Evolutionary conservation across 345 rosid species (phyloP).

Genomic region (Euclidium syriacum): DNA sequence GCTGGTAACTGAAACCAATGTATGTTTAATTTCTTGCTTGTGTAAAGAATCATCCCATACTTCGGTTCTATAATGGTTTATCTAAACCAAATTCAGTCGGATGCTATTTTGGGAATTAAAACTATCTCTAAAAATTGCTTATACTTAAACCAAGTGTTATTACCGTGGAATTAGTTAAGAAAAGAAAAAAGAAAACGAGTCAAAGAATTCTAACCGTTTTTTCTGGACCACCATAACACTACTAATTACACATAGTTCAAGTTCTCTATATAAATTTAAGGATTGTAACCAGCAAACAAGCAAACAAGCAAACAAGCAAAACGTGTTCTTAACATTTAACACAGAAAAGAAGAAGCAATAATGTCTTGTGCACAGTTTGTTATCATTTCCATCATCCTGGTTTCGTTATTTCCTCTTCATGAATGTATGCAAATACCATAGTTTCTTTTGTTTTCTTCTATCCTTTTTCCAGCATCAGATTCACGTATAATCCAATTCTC

Average conservation of each 20-base stretch:
- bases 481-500: too few species aligned
- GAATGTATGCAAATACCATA: background rate
- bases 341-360: background rate
- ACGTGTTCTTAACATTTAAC: too few species aligned
- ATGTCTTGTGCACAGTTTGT: background rate
- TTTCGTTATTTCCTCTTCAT: background rate
- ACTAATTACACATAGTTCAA: too few species aligned
- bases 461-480: too few species aligned
- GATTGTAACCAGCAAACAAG: too few species aligned
- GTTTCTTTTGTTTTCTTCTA: background rate
- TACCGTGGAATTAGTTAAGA: too few species aligned
- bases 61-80: background rate
- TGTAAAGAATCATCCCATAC: background rate
- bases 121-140: too few species aligned
- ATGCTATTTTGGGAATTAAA: too few species aligned
- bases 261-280: too few species aligned
- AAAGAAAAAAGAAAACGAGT: too few species aligned
- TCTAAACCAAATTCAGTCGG: background rate
- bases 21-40: conserved; percentile 3
- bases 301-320: too few species aligned
- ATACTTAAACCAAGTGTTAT: too few species aligned
- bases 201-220: background rate
- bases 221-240: background rate
- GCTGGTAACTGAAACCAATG: conserved; percentile 46
- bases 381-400: background rate